These are phyloP conservation scores for Asterophora parasitica DNA, from an alignment of 768 basidiomycete genomes.

Conservation along the genomic window DNA sequence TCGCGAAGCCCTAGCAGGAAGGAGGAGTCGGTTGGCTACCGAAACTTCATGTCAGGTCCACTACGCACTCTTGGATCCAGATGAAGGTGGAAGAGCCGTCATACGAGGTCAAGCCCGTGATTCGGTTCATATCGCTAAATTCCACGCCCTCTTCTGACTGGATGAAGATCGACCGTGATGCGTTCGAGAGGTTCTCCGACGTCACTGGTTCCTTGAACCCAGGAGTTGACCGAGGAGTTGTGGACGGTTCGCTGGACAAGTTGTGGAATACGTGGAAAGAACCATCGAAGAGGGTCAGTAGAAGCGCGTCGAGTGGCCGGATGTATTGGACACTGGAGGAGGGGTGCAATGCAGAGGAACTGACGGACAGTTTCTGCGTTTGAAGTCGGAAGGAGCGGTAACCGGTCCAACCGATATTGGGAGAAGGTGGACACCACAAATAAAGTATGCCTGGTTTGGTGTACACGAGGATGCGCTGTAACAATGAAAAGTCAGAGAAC, in stretches of 20 bases:
- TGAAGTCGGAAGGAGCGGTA: conserved; percentile 37
- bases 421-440: conserved; percentile 44
- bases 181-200: conserved; percentile 42
- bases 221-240: conserved; percentile 24
- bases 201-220: conserved; percentile 23
- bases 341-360: conserved; percentile 56
- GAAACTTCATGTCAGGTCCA: neutral
- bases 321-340: conserved; percentile 59
- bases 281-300: conserved; percentile 65
- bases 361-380: conserved; percentile 46
- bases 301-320: conserved; percentile 41
- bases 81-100: conserved; percentile 49
- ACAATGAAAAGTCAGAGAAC: neutral
- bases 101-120: conserved; percentile 56
- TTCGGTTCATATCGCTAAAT: conserved; percentile 50
- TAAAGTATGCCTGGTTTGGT: conserved; percentile 57
- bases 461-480: conserved; percentile 53
- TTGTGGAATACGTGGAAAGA: conserved; percentile 59
- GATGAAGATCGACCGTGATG: conserved; percentile 46
- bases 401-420: conserved; percentile 43
- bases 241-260: conserved; percentile 43
- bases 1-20: conserved; percentile 41
- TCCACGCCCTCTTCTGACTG: conserved; percentile 39
- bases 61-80: conserved; percentile 73
- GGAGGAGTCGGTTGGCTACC: neutral